phyloP scores from a whole-genome alignment of 352 stramenopile species.

The Pythium phragmitis region DNA sequence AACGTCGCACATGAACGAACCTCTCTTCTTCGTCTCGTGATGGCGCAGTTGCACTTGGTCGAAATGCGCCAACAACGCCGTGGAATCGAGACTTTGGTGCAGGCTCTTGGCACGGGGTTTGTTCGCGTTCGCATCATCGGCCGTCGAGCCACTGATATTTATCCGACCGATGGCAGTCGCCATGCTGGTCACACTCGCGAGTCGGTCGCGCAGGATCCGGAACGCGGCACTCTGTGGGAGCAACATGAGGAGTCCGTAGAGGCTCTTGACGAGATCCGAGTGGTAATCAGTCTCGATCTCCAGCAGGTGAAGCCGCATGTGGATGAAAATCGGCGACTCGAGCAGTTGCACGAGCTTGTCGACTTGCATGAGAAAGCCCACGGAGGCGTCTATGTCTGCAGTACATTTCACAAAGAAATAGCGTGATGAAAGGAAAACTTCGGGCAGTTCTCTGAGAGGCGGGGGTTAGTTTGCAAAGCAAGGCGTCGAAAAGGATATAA shows the following conservation, averaged over 20 bases:
- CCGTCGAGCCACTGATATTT: slow-evolving; percentile 40
- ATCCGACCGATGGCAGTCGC: slow-evolving; percentile 79
- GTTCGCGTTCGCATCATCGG: slow-evolving; percentile 1
- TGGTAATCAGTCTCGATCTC: slow-evolving; percentile 95
- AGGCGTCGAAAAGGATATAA: slow-evolving; percentile 76
- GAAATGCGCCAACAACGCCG: slow-evolving; percentile 67
- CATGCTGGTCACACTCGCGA: slow-evolving; percentile 88
- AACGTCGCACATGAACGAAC: slow-evolving; percentile 23
- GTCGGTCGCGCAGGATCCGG: slow-evolving; percentile 75
- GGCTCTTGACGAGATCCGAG: slow-evolving; percentile 94
- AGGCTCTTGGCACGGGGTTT: slow-evolving; percentile 19
- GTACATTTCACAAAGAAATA: slow-evolving; percentile 32
- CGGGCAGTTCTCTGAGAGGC: background rate
- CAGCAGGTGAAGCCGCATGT: slow-evolving; percentile 97
- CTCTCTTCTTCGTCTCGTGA: slow-evolving; percentile 68
- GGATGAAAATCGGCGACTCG: slow-evolving; percentile 99
- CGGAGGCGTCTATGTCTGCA: slow-evolving; percentile 95
- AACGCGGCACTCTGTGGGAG: slow-evolving; percentile 93
- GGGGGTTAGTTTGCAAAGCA: slow-evolving; percentile 8
- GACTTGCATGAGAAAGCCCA: slow-evolving; percentile 99
- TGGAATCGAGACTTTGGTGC: slow-evolving; percentile 42
- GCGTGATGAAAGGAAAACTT: slow-evolving; percentile 41
- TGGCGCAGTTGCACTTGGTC: slow-evolving; percentile 74
- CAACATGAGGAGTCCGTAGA: slow-evolving; percentile 98
- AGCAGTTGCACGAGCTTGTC: slow-evolving; percentile 99